Percentiles rank a stretch among this genome's conserved stretches.
These are phyloP conservation scores for Vishniacozyma victoriae DNA, from an alignment of 768 basidiomycete species.

Conservation along the genomic window DNA sequence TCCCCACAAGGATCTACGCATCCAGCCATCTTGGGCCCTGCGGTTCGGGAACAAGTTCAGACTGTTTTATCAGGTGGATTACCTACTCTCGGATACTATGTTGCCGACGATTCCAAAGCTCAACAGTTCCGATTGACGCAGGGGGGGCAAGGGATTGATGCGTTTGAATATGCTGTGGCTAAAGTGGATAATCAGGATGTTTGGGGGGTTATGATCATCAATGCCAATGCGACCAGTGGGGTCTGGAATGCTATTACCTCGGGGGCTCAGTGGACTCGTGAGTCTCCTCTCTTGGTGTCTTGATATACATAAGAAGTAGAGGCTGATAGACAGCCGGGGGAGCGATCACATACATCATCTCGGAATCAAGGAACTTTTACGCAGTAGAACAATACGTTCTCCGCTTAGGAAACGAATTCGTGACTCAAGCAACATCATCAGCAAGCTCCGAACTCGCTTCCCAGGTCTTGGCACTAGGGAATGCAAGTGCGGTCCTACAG, in stretches of 20 bases:
- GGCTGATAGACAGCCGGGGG: constrained; percentile 16
- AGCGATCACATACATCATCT: constrained; percentile 35
- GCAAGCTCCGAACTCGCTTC: constrained; percentile 20
- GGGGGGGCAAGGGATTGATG: constrained; percentile 32
- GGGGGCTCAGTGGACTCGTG: constrained; percentile 32
- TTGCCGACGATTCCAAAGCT: constrained; percentile 15
- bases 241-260: constrained; percentile 28
- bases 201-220: constrained; percentile 37
- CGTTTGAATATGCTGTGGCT: constrained; percentile 26
- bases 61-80: neutral
- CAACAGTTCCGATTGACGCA: constrained; percentile 18
- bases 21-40: constrained; percentile 43
- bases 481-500: constrained; percentile 18
- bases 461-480: constrained; percentile 15
- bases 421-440: constrained; percentile 18
- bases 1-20: constrained; percentile 25
- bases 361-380: constrained; percentile 42
- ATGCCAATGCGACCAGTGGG: constrained; percentile 42
- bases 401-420: constrained; percentile 17
- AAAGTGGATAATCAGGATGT: constrained; percentile 37
- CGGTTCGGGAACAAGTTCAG: constrained; percentile 18
- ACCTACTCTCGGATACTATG: constrained; percentile 32
- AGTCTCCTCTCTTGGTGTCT: constrained; percentile 14
- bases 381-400: constrained; percentile 36
- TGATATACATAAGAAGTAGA: neutral